Base-by-base conservation (phyloP, 2,329 filamentous ascomycete species). In the Epicoccum nigrum region DNA sequence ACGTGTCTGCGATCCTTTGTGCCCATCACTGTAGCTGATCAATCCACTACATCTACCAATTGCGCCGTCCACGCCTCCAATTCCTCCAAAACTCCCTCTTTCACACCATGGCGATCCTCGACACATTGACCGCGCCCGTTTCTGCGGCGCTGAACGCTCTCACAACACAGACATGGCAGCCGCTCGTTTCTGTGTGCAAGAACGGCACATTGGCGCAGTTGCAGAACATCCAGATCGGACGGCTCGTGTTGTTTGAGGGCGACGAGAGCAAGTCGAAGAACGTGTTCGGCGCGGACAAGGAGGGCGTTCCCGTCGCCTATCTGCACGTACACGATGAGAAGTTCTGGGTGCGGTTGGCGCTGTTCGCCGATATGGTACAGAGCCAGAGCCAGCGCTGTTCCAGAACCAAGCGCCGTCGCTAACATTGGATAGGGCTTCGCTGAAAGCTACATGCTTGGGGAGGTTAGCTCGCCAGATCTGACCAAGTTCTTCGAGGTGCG, bases 391-490 rank as follows among this genome's bases (percentile, higher is more conserved):
- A 11, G 4, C 17, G 7, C 11, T n/a, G 6, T 11, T 11, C 9
- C 21, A 16, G 12, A 34, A 7, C 13, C 1, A 13, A 37, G 17
- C 31, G 17, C 4, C 7, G 16, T 6, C 16, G 32, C 34, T 59
- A 45, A 45, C 37, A 13, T 13, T 31, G 1, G 12, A 9, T 33
- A 79, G 77, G 87, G 87, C 2, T 89, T 90, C 57, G 83, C 86
- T 11, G 85, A 88, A 68, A 83, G 85, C 21, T 90, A 88, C 64
- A 90, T 90, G 86, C 77, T 90, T 13, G 85, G 84, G 35, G 87
- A 90, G 67, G 79, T 89, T 21, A 82, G 84, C 43, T 89, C 86
- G 53, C 74, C 81, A 9, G 82, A 90, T 66, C 68, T 91, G 59
- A 86, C 85, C 1, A 79, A 80, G 2, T 89, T 90, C 66, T 90